Evolutionary conservation across 768 basidiomycete species (phyloP).

Genomic region (Termitomyces sp.): DNA sequence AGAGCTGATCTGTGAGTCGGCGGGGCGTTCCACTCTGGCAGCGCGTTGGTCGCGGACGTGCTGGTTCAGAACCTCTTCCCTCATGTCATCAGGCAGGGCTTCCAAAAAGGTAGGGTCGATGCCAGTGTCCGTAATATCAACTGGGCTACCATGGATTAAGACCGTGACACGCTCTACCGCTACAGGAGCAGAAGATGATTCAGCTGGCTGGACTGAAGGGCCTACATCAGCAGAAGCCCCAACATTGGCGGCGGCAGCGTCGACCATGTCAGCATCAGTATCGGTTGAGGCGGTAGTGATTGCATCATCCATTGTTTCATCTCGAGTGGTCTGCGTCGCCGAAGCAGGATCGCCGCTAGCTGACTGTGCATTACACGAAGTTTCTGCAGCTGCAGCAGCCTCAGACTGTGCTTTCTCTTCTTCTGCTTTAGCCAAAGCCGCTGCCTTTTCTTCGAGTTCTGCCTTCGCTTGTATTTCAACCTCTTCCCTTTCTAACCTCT

Average conservation of each 20-base stretch:
- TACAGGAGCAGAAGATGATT: slow-evolving; percentile 20
- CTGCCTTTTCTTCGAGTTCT: slow-evolving; percentile 26
- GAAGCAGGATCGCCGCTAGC: slow-evolving; percentile 3
- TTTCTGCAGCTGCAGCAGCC: slow-evolving; percentile 26
- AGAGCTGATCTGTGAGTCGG: slow-evolving; percentile 84
- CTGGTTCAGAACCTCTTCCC: slow-evolving; percentile 96
- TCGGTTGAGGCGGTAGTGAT: slow-evolving; percentile 13
- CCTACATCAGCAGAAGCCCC: slow-evolving; percentile 34
- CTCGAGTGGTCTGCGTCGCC: slow-evolving; percentile 14
- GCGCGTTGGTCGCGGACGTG: slow-evolving; percentile 91
- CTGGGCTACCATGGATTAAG: slow-evolving; percentile 84
- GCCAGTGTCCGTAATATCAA: slow-evolving; percentile 98
- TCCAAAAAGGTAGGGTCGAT: slow-evolving; percentile 98
- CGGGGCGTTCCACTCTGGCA: slow-evolving; percentile 64
- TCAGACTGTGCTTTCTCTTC: slow-evolving; percentile 25
- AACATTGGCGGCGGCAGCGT: slow-evolving; percentile 16
- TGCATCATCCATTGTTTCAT: slow-evolving; percentile 30
- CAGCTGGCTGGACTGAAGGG: slow-evolving; percentile 15
- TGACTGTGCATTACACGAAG: slow-evolving; percentile 15
- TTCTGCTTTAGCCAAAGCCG: slow-evolving; percentile 30
- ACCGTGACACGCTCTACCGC: slow-evolving; percentile 73
- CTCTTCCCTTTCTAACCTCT: slow-evolving; percentile 34
- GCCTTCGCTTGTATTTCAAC: slow-evolving; percentile 31
- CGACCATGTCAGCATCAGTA: slow-evolving; percentile 28
- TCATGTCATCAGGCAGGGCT: slow-evolving; percentile 97